phyloP scores from a whole-genome alignment of 345 rosid species.

The Kernera saxatilis region DNA sequence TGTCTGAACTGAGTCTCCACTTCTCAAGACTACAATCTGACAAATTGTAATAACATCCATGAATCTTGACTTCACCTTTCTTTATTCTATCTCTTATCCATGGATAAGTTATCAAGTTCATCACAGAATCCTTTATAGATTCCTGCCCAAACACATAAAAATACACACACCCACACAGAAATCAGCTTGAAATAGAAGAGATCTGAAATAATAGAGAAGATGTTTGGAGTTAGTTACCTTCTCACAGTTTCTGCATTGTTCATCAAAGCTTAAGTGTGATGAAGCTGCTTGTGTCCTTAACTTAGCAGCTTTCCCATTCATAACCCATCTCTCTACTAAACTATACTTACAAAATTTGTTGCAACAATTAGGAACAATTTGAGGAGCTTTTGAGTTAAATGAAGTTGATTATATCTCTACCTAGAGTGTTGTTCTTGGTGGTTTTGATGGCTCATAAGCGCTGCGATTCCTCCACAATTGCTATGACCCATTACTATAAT shows the following conservation, averaged over 20 bases:
- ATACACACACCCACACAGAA: neutral
- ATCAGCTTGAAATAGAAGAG: slow-evolving; percentile 2
- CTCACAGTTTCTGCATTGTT: slow-evolving; percentile 82
- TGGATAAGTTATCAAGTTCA: slow-evolving; percentile 64
- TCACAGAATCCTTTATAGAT: slow-evolving; percentile 52
- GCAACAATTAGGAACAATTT: neutral
- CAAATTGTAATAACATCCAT: slow-evolving; percentile 68
- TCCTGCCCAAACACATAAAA: slow-evolving; percentile 35
- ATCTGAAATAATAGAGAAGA: neutral
- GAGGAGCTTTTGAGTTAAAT: neutral
- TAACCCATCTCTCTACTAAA: slow-evolving; percentile 81
- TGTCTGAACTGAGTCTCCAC: slow-evolving; percentile 47
- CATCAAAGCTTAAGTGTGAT: slow-evolving; percentile 63
- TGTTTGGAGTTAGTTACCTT: slow-evolving; percentile 44
- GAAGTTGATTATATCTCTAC: slow-evolving; percentile 26
- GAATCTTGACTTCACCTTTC: slow-evolving; percentile 39
- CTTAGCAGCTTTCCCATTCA: slow-evolving; percentile 65
- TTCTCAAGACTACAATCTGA: slow-evolving; percentile 53
- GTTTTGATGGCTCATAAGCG: slow-evolving; percentile 76
- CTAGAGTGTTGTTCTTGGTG: slow-evolving; percentile 51
- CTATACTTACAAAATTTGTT: slow-evolving; percentile 22
- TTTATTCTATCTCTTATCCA: slow-evolving; percentile 64
- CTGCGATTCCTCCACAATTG: slow-evolving; percentile 81
- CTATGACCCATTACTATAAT: slow-evolving; percentile 84
- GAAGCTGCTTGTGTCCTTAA: slow-evolving; percentile 55